Evolutionary conservation across 2,329 filamentous ascomycete species (phyloP), one percentile per base, ranked within the genome.

Genomic region (Aspergillus hortae): DNA sequence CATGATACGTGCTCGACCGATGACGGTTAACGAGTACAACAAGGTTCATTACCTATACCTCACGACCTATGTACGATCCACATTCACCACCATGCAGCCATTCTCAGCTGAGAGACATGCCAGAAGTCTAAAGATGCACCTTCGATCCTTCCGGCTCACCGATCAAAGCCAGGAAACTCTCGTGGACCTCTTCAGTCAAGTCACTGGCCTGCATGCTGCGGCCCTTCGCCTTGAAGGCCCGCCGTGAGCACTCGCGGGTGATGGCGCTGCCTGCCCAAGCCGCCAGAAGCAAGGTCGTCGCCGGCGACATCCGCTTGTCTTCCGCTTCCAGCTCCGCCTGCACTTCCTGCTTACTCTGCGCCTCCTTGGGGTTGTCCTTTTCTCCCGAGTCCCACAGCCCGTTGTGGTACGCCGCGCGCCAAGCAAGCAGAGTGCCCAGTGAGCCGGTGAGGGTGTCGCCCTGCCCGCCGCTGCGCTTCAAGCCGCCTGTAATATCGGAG

Each of bases 401-500:
- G 52, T 96, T 89, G 49, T 90, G 77, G 70, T 99, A 99, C 19
- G 90, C 90, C 68, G 86, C 86, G 55, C 92, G 81, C 86, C 92
- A 99, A 1, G 84, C 92, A 57, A 97, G 73, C 60, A 99, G 84
- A 3, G 94, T 97, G 1, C 89, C 94, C 58, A 99, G 76, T 32
- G 86, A 86, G 1, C 94, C 94, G 0, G 94, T 97, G 59, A 99
- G 76, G 4, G 94, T 97, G 73, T 99, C 94, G 1, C 94, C 94
- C 74, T 99, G 94, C 0, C 94, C 94, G 44, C 92, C 94, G 52
- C 89, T 92, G 58, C 94, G 80, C 82, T 99, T 99, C 69, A 85
- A 73, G 1, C 92, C 92, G 7, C 94, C 94, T 64, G 84, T 74
- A 2, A 92, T 74, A 61, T 96, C 91, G 23, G 87, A 88, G 0